Conservation (phyloP, 306 rosid genomes). For the Sesbania bispinosa region DNA sequence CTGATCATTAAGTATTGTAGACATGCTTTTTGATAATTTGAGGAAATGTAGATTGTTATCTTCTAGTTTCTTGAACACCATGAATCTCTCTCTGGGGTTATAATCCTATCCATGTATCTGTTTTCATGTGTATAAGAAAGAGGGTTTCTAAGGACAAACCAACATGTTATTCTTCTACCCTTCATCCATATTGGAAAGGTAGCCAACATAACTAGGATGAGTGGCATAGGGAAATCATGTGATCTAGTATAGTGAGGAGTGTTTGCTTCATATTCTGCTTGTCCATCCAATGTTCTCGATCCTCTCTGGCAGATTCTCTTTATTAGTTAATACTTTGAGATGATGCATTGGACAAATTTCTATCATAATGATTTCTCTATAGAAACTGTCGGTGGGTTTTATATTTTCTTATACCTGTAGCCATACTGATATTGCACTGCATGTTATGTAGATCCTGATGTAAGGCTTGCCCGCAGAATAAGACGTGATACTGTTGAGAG, state of each 20-base stretch:
- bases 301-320: not conserved
- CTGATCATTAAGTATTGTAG: not conserved
- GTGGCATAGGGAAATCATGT: not conserved
- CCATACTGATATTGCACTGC: slow-evolving; percentile 19
- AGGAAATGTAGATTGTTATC: not conserved
- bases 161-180: not conserved
- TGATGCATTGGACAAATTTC: slow-evolving; percentile 4
- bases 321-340: not conserved
- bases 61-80: not conserved
- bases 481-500: slow-evolving; percentile 97
- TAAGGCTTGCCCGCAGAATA: slow-evolving; percentile 98
- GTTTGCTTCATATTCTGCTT: not conserved
- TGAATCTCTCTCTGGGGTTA: not conserved
- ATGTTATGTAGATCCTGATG: slow-evolving; percentile 82
- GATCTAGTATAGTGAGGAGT: not conserved
- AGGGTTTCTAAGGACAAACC: not conserved
- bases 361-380: not conserved
- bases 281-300: not conserved
- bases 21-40: not conserved
- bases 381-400: not conserved
- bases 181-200: not conserved
- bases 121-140: not conserved
- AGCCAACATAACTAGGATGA: not conserved
- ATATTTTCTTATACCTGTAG: slow-evolving; percentile 10
- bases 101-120: not conserved